phyloP scores from a whole-genome alignment of 495 filamentous ascomycete species.

The Thozetella sp. region DNA sequence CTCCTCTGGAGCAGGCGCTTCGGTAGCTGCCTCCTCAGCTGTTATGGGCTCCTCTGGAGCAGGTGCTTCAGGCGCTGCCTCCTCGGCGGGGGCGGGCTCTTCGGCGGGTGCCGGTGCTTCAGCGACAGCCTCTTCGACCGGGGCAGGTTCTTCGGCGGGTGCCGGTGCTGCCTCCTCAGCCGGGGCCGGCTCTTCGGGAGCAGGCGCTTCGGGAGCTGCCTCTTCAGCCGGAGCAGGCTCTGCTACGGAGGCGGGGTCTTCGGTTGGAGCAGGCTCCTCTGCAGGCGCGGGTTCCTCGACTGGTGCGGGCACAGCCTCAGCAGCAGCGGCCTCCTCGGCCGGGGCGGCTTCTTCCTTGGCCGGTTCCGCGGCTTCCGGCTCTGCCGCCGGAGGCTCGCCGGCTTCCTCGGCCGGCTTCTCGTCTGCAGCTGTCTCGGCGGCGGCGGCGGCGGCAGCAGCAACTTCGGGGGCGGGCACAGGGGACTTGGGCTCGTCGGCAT shows the following conservation, averaged over 20 bases:
- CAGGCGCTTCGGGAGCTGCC: not conserved
- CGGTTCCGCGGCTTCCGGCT: constrained; percentile 11
- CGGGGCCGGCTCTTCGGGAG: constrained; percentile 1
- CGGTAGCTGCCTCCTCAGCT: constrained; percentile 6
- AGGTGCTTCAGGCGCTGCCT: not conserved
- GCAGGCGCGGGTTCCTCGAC: constrained; percentile 9
- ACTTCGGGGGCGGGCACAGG: constrained; percentile 5
- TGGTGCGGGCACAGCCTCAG: constrained; percentile 6
- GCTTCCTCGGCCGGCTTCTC: constrained; percentile 11
- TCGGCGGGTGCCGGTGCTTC: constrained; percentile 2
- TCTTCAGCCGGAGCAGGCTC: constrained; percentile 3
- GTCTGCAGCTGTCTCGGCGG: constrained; percentile 9
- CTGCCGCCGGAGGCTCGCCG: constrained; percentile 4
- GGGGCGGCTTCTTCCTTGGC: constrained; percentile 10
- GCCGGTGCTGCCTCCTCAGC: constrained; percentile 4
- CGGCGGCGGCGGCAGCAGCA: constrained; percentile 6
- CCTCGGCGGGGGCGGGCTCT: constrained; percentile 1
- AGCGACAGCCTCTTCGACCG: constrained; percentile 6
- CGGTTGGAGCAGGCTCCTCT: constrained; percentile 1
- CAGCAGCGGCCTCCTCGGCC: not conserved
- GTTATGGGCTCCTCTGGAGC: constrained; percentile 5
- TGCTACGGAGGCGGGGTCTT: constrained; percentile 3
- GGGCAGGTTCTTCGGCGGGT: not conserved
- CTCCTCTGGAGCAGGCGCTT: not conserved
- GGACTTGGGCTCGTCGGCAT: constrained; percentile 7